These are phyloP conservation scores for Suaeda aralocaspica DNA, from an alignment of 148 eudicot genomes.

Conservation along the genomic window DNA sequence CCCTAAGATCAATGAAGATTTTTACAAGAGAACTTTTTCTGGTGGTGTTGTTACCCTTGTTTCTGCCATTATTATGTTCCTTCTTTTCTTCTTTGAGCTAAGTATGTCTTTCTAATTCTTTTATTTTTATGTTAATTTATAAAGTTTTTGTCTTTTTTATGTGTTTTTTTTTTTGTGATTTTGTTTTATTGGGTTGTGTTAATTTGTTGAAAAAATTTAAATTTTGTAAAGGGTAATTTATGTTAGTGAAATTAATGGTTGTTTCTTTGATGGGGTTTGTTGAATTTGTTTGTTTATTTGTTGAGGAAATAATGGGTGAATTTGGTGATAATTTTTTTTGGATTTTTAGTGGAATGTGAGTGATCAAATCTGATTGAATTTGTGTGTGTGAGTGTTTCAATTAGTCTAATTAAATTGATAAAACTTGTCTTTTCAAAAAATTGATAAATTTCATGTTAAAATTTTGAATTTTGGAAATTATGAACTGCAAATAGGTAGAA, in stretches of 20 bases:
- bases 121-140: neutral
- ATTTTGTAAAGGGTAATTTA: neutral
- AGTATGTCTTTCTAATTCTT: conserved; percentile 36
- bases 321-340: neutral
- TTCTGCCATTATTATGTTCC: conserved; percentile 55
- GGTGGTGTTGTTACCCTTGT: conserved; percentile 81
- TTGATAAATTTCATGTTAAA: neutral
- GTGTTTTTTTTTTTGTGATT: conserved; percentile 8
- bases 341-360: neutral
- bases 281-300: neutral
- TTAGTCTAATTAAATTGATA: neutral
- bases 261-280: neutral
- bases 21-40: conserved; percentile 77
- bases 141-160: conserved; percentile 2
- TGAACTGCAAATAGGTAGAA: neutral
- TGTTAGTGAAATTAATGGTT: neutral
- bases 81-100: conserved; percentile 83
- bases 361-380: conserved; percentile 1
- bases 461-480: neutral
- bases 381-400: neutral
- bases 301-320: neutral
- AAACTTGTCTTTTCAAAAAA: no score
- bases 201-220: no score
- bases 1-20: conserved; percentile 94
- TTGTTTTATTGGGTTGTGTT: neutral